Percentiles rank a stretch among this genome's conserved stretches.
These are phyloP conservation scores for Tilletia walkeri DNA, from an alignment of 1,284 basidiomycete species.

Conservation along the genomic window DNA sequence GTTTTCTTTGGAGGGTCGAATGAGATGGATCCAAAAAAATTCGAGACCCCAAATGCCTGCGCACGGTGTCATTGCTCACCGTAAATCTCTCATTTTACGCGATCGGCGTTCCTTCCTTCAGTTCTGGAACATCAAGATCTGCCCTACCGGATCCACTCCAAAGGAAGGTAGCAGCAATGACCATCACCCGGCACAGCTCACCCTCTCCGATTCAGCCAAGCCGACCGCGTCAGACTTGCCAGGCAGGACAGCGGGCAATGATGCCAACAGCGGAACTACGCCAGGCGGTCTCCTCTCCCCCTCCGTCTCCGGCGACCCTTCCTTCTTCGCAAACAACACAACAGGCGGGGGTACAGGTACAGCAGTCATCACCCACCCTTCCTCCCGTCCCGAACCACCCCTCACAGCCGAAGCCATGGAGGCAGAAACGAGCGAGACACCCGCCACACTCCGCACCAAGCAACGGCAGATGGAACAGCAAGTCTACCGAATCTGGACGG, in stretches of 20 bases:
- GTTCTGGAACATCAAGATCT: conserved; percentile 98
- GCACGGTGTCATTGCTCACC: neutral
- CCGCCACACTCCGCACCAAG: conserved; percentile 80
- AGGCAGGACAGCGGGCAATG: neutral
- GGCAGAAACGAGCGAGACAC: conserved; percentile 72
- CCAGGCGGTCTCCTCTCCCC: neutral
- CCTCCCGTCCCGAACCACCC: neutral
- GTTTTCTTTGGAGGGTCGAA: neutral
- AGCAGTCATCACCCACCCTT: neutral
- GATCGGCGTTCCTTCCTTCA: conserved; percentile 49
- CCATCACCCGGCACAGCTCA: conserved; percentile 6
- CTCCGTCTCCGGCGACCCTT: neutral
- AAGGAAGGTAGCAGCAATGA: conserved; percentile 30
- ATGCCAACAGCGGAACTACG: neutral
- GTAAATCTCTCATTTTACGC: neutral
- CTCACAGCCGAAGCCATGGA: conserved; percentile 56
- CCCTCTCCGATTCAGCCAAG: neutral
- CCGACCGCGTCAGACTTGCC: neutral
- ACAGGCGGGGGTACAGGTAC: too few species aligned
- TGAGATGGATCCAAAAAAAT: neutral
- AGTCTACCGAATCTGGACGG: conserved; percentile 98
- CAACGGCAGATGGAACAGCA: conserved; percentile 94
- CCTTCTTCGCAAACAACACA: neutral
- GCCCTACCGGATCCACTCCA: conserved; percentile 44
- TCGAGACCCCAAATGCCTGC: neutral